Conservation (phyloP, 2,329 filamentous ascomycete genomes). For the Geosmithia putterillii region DNA sequence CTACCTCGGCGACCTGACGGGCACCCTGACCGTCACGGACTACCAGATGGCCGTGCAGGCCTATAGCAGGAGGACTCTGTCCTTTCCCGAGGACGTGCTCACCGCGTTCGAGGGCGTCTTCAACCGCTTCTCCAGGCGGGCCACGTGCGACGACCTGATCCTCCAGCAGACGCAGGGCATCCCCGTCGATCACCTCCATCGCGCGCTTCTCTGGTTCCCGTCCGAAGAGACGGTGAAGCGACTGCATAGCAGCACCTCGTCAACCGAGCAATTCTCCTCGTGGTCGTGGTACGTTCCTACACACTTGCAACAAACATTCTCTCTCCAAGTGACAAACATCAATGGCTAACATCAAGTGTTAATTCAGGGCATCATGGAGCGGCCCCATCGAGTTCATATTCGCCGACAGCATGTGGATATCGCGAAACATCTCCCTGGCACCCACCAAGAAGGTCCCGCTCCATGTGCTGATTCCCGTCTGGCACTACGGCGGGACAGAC, state of each 20-base stretch:
- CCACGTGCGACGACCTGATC: background rate
- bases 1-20: constrained; percentile 3
- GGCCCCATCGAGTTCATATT: constrained; percentile 7
- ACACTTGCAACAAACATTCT: background rate
- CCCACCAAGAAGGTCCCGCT: constrained; percentile 3
- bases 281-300: constrained; percentile 4
- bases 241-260: background rate
- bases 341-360: background rate
- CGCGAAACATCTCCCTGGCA: constrained; percentile 6
- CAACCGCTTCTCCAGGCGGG: constrained; percentile 2
- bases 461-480: constrained; percentile 3
- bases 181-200: constrained; percentile 3
- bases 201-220: constrained; percentile 4
- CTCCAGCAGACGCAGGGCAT: constrained; percentile 7
- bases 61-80: constrained; percentile 2
- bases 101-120: constrained; percentile 5
- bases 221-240: constrained; percentile 2
- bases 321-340: background rate
- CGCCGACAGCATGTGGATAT: constrained; percentile 5
- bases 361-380: constrained; percentile 3
- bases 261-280: constrained; percentile 1
- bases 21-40: constrained; percentile 1
- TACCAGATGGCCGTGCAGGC: constrained; percentile 5
- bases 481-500: constrained; percentile 3
- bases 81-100: constrained; percentile 3